phyloP scores from a whole-genome alignment of 352 stramenopile species.

The Pythium coloratum region DNA sequence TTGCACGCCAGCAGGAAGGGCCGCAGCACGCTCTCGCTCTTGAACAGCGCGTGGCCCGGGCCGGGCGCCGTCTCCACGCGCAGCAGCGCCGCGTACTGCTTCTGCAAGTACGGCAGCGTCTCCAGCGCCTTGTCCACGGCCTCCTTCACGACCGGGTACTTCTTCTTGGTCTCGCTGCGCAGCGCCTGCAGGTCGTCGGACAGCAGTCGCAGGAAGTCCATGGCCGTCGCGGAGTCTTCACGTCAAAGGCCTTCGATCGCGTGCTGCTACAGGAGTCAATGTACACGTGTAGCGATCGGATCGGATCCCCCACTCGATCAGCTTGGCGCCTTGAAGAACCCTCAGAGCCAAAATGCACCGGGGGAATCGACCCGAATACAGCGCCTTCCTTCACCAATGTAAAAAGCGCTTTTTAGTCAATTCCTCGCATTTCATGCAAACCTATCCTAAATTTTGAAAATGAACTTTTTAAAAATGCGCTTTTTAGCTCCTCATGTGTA shows the following conservation, averaged over 20 bases:
- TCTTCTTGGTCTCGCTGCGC: conserved; percentile 83
- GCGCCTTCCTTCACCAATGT: not conserved
- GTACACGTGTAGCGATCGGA: not conserved
- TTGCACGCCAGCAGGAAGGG: conserved; percentile 97
- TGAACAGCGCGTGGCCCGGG: conserved; percentile 90
- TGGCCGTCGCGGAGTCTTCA: conserved; percentile 27
- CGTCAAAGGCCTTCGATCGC: not conserved
- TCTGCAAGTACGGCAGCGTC: conserved; percentile 92
- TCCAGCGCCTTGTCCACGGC: conserved; percentile 95
- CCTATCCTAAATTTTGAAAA: not conserved
- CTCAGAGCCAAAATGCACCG: not conserved
- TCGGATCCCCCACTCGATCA: not conserved
- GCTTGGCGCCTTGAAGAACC: conserved; percentile 3
- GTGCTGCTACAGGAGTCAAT: not conserved
- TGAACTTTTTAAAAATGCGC: conserved; percentile 4
- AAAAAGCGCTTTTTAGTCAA: conserved; percentile 19
- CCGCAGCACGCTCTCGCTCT: conserved; percentile 94
- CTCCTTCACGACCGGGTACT: conserved; percentile 95
- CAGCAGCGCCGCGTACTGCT: conserved; percentile 91
- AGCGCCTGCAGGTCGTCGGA: conserved; percentile 88
- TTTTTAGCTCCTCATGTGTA: conserved; percentile 2
- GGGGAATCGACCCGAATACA: not conserved
- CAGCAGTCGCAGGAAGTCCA: conserved; percentile 92
- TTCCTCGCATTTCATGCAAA: not conserved
- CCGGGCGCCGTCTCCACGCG: conserved; percentile 79